Base-by-base conservation (phyloP, 2,329 filamentous ascomycete species). In the Epichloe baconii region DNA sequence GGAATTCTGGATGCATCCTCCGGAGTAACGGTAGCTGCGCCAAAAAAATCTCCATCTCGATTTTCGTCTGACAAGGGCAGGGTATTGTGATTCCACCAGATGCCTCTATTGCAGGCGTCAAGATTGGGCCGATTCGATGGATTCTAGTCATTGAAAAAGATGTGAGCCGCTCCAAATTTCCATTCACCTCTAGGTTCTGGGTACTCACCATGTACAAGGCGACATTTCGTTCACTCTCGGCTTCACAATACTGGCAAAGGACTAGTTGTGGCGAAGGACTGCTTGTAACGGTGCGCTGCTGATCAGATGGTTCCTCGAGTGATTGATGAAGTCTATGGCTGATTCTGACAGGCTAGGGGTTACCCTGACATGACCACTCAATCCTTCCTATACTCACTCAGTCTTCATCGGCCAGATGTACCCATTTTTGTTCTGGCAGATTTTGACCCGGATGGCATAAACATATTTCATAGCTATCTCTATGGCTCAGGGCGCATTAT, bases 131-230 rank as follows among this genome's bases (percentile, higher is more conserved):
- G 1, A 66, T 76, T 2, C 69, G 70, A 50, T 89, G 83, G 85
- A 69, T 90, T 43, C 67, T 91, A 0, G 76, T 91, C 0, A 76
- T 91, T 48, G 87, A 93, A 62, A 91, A 93, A 66, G 87, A 93
- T 71, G 85, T 80, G 56, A 52, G 64, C 51, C 12, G 3, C 10
- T 6, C 19, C 11, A 2, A 36, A 46, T 40, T 31, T 17, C 26
- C 2, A 11, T 40, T 15, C 21, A n/a, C 15, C 7, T 40, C 10
- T 31, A 3, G 26, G 8, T 26, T 3, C 8, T 11, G 3, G 21
- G 8, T 19, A 10, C 41, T 37, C 15, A 38, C 15, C n/a, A 37
- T 31, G 35, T 12, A 11, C 3, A 5, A 87, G 84, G 86, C 86
- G n/a, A 85, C 82, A 0, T 91, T 89, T 59, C 79, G 82, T 6